These are phyloP conservation scores for Xylaria bambusicola DNA, from an alignment of 495 filamentous ascomycete genomes.

Conservation along the genomic window DNA sequence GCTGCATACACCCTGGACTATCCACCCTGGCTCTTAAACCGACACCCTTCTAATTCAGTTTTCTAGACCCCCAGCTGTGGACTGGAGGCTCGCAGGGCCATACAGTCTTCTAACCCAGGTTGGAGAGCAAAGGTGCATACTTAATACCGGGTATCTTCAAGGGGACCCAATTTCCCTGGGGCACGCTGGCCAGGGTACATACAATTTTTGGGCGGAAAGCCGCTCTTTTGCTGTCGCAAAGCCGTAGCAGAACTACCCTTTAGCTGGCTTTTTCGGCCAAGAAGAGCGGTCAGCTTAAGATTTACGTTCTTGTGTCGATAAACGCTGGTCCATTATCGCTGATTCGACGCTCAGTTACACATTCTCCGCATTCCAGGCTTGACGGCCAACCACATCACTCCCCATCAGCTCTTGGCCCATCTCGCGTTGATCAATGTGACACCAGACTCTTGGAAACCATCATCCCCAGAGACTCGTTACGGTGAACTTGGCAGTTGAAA, in stretches of 20 bases:
- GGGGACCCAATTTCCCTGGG: constrained; percentile 6
- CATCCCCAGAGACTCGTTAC: constrained; percentile 28
- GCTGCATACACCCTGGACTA: constrained; percentile 8
- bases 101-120: neutral
- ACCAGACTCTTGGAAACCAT: constrained; percentile 22
- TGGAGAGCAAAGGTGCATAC: neutral
- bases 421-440: constrained; percentile 17
- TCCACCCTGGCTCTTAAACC: constrained; percentile 7
- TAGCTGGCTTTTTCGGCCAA: constrained; percentile 24
- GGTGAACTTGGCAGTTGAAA: constrained; percentile 32
- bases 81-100: neutral
- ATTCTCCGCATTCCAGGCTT: constrained; percentile 23
- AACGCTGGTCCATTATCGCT: constrained; percentile 14
- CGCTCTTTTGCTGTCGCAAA: constrained; percentile 14
- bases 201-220: constrained; percentile 6
- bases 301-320: constrained; percentile 24
- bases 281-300: constrained; percentile 40
- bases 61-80: neutral
- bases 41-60: constrained; percentile 12
- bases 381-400: constrained; percentile 27
- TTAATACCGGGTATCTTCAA: neutral
- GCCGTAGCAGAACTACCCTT: constrained; percentile 14
- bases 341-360: constrained; percentile 23
- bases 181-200: constrained; percentile 1
- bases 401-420: constrained; percentile 1